Evolutionary conservation across 1,284 basidiomycete species (phyloP), one percentile per base, ranked within the genome.

Genomic region (Sporisorium sorghi): DNA sequence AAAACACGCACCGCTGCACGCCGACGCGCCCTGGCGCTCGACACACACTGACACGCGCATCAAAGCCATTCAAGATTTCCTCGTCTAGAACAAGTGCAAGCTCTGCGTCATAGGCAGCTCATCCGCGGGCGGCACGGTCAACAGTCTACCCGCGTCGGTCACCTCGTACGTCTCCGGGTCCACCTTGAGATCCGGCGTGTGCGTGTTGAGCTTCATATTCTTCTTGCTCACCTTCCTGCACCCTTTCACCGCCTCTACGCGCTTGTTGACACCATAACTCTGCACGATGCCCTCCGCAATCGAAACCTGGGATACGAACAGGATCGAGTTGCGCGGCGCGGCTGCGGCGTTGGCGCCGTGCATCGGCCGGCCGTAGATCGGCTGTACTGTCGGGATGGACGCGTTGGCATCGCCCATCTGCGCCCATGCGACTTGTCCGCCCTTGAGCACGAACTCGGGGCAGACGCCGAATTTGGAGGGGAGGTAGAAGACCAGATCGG

Each of bases 401-500:
- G 72, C 94, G 84, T 96, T 96, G 0, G 94, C 92, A 70, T 97
- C 94, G 26, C 94, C 94, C 90, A 96, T 91, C 89, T 94, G 82
- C 3, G 92, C 90, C 90, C 91, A 94, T 5, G 89, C 93, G 72
- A 98, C 96, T 28, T 96, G 90, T 30, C 96, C 96, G 17, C 93
- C 93, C 85, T 99, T 97, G 78, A 98, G 87, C 14, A 98, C 90
- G 89, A 93, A 91, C 81, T 96, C 92, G 0, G 96, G 95, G 79
- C 92, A 92, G 1, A 91, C 88, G 1, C 95, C 96, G 85, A 99
- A 99, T 84, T 92, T 90, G 82, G 91, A 90, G 0, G 95, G 94
- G 82, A 91, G 91, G 93, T 96, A 99, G 5, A 99, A 87, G 0
- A 97, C 94, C 39, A 99, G 88, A 85, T 99, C 96, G 0, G 96